Evolutionary conservation across 345 rosid species (phyloP).

Genomic region (Jatropha curcas): DNA sequence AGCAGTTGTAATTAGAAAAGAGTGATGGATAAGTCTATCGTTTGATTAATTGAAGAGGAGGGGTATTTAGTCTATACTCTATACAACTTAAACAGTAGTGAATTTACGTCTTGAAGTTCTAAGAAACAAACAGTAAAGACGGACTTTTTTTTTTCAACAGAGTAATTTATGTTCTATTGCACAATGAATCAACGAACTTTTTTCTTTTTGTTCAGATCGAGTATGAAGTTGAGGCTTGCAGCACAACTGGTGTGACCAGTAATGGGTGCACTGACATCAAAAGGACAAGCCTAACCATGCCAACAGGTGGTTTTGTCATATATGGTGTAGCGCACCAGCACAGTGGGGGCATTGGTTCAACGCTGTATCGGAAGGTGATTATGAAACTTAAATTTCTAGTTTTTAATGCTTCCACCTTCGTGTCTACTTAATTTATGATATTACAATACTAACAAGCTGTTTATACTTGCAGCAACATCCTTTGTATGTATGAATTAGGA

Average conservation of each 20-base stretch:
- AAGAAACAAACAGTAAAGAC: neutral
- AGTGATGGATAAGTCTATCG: neutral
- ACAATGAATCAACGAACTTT: neutral
- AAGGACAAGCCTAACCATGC: constrained; percentile 57
- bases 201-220: constrained; percentile 56
- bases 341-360: constrained; percentile 63
- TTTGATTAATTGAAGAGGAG: neutral
- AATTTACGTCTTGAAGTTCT: neutral
- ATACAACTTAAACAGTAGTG: neutral
- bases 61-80: neutral
- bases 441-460: no score
- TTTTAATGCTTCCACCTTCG: neutral
- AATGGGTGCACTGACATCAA: constrained; percentile 44
- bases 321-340: constrained; percentile 89
- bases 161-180: neutral
- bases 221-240: constrained; percentile 61
- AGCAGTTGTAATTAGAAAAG: no score
- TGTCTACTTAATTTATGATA: neutral
- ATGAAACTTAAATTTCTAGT: neutral
- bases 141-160: neutral
- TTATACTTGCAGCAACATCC: neutral
- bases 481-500: neutral
- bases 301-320: constrained; percentile 65
- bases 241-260: constrained; percentile 12
- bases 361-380: constrained; percentile 69